phyloP scores from a whole-genome alignment of 345 rosid species.

The Eucalyptus curtisii region DNA sequence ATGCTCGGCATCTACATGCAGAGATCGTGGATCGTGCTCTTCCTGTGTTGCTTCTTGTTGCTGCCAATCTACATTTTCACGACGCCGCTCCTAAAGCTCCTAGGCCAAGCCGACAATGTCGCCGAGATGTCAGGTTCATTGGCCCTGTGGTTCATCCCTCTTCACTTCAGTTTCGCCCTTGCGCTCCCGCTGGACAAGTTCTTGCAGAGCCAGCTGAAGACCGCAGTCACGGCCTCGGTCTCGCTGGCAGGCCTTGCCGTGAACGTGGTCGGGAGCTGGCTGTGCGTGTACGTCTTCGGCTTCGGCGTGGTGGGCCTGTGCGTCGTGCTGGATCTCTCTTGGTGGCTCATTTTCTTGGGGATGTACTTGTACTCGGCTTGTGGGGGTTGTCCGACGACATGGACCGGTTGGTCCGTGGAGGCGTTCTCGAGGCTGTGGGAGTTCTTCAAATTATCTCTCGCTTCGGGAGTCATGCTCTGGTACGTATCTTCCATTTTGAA shows the following conservation, averaged over 20 bases:
- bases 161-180: conserved; percentile 30
- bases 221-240: conserved; percentile 18
- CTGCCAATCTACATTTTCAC: conserved; percentile 4
- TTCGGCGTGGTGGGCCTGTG: conserved; percentile 16
- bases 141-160: conserved; percentile 19
- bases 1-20: conserved; percentile 8
- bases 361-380: not conserved
- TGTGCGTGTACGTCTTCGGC: not conserved
- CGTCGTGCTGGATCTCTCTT: conserved; percentile 16
- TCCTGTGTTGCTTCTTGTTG: not conserved
- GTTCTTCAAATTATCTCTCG: conserved; percentile 17
- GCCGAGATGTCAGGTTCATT: conserved; percentile 13
- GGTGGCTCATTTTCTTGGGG: conserved; percentile 15
- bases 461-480: conserved; percentile 36
- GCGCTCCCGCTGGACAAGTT: conserved; percentile 18
- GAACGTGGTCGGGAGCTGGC: conserved; percentile 10
- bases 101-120: conserved; percentile 14
- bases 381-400: conserved; percentile 17
- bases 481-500: not conserved
- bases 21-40: conserved; percentile 4
- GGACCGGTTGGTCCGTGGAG: conserved; percentile 16
- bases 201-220: conserved; percentile 26
- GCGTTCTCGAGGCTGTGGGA: conserved; percentile 18
- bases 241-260: conserved; percentile 4
- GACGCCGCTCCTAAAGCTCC: conserved; percentile 2